Percentiles rank a stretch among this genome's conserved stretches.
Evolutionary conservation across 257 asterid genomes (phyloP).

Genomic region (Osmanthus fragrans): DNA sequence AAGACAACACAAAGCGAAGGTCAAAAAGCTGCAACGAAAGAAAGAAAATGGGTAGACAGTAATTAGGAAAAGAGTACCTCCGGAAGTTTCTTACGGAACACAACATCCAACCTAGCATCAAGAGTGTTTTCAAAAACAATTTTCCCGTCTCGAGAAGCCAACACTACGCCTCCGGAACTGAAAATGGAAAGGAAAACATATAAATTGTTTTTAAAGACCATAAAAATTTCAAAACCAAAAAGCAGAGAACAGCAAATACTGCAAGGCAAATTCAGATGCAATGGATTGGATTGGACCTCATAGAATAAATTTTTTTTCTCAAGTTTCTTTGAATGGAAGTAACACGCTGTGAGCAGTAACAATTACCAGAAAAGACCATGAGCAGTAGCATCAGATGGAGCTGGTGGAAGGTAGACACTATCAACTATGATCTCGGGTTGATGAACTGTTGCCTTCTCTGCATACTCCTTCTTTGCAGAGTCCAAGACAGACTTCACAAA

Average conservation of each 20-base stretch:
- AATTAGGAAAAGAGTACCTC: slow-evolving; percentile 52
- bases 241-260: neutral
- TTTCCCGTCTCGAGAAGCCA: slow-evolving; percentile 98
- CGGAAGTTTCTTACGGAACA: slow-evolving; percentile 79
- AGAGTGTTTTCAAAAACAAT: slow-evolving; percentile 94
- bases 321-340: neutral
- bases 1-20: no score
- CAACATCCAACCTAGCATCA: slow-evolving; percentile 89
- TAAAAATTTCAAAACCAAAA: slow-evolving; percentile 5
- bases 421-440: slow-evolving; percentile 74
- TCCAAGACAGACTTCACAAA: slow-evolving; percentile 64
- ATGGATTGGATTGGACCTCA: slow-evolving; percentile 3
- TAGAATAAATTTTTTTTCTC: neutral
- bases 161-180: slow-evolving; percentile 91
- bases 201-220: slow-evolving; percentile 10
- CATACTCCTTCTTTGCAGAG: slow-evolving; percentile 68
- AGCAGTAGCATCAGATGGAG: slow-evolving; percentile 60
- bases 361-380: slow-evolving; percentile 77
- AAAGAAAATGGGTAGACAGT: neutral
- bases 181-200: slow-evolving; percentile 19
- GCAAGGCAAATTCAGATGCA: neutral
- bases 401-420: slow-evolving; percentile 68
- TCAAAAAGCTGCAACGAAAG: neutral
- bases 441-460: slow-evolving; percentile 63
- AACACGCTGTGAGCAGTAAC: neutral